Evolutionary conservation across 1,139 yeast genomes (phyloP).

Genomic region (Ogataea hybrid): DNA sequence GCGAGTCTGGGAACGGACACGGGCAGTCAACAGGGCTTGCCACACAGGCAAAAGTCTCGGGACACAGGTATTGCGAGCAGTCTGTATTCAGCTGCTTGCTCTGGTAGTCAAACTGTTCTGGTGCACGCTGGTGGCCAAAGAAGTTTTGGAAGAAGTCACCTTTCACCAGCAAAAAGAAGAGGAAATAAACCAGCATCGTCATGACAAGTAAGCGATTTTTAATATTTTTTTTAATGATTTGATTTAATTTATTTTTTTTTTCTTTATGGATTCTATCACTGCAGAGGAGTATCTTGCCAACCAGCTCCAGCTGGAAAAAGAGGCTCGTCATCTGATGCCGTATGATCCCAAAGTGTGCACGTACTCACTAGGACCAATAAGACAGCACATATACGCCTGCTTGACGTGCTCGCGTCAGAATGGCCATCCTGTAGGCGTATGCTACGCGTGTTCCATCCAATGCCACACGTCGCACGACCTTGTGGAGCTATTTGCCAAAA

Average conservation of each 20-base stretch:
- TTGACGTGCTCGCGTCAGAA: conserved; percentile 58
- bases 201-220: background rate
- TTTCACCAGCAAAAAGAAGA: conserved; percentile 5
- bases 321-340: conserved; percentile 83
- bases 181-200: conserved; percentile 2
- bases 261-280: conserved; percentile 35
- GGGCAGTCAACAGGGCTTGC: conserved; percentile 72
- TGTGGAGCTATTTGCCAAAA: conserved; percentile 80
- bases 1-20: conserved; percentile 85
- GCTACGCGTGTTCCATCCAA: conserved; percentile 94
- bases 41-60: conserved; percentile 80
- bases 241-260: background rate
- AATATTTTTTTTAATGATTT: background rate
- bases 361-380: conserved; percentile 59
- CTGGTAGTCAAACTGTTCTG: conserved; percentile 36
- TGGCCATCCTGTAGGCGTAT: conserved; percentile 56
- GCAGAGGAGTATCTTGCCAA: conserved; percentile 49
- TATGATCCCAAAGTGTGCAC: conserved; percentile 87
- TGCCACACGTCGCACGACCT: conserved; percentile 88
- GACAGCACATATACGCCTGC: conserved; percentile 89
- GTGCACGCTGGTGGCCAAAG: conserved; percentile 34
- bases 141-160: conserved; percentile 25
- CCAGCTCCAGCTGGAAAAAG: conserved; percentile 44
- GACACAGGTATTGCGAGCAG: conserved; percentile 77
- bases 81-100: conserved; percentile 36